phyloP scores from a whole-genome alignment of 805 yeast species.

The Ogataea parapolymorpha region DNA sequence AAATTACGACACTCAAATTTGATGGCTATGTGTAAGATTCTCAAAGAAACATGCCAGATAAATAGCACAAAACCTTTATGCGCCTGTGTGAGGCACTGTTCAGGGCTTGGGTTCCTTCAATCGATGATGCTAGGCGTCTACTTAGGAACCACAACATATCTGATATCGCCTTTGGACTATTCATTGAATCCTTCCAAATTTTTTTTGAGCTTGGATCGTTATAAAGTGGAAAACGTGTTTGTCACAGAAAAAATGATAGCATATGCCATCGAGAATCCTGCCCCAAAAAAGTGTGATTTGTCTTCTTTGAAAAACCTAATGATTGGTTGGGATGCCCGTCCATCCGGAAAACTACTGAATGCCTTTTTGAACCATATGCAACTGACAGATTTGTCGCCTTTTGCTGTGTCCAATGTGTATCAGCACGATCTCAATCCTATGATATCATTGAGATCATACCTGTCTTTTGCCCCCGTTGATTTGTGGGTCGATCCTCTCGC shows the following conservation, averaged over 20 bases:
- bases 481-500: slow-evolving; percentile 85
- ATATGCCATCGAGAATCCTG: slow-evolving; percentile 52
- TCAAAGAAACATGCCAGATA: slow-evolving; percentile 89
- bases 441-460: slow-evolving; percentile 78
- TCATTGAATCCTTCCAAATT: slow-evolving; percentile 71
- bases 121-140: slow-evolving; percentile 81
- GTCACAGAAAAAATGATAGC: slow-evolving; percentile 81
- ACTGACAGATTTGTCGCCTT: slow-evolving; percentile 59
- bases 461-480: slow-evolving; percentile 85
- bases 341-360: slow-evolving; percentile 57
- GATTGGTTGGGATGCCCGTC: slow-evolving; percentile 76
- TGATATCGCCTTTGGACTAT: slow-evolving; percentile 75
- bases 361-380: slow-evolving; percentile 60
- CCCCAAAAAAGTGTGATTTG: slow-evolving; percentile 58
- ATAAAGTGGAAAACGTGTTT: slow-evolving; percentile 81
- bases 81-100: slow-evolving; percentile 81
- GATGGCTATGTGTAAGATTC: slow-evolving; percentile 76
- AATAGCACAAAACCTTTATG: slow-evolving; percentile 67
- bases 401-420: slow-evolving; percentile 73
- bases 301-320: slow-evolving; percentile 73
- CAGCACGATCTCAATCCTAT: slow-evolving; percentile 79
- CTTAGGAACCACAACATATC: slow-evolving; percentile 79
- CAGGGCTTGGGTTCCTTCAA: slow-evolving; percentile 86
- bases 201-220: slow-evolving; percentile 65
- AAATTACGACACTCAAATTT: slow-evolving; percentile 58